phyloP scores from a whole-genome alignment of 768 basidiomycete species.

The Termitomyces sp. region DNA sequence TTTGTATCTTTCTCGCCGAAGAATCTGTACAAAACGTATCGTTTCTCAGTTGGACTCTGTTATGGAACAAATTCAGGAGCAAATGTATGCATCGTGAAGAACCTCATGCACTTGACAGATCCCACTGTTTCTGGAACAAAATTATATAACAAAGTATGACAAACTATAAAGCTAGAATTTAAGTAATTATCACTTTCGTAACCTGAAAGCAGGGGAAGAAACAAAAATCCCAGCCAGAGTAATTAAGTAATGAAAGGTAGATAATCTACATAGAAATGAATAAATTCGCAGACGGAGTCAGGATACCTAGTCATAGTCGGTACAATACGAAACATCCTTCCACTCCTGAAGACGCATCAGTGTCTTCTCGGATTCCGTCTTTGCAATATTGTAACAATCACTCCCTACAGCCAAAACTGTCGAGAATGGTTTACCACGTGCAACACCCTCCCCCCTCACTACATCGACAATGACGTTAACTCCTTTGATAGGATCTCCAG shows the following conservation, averaged over 20 bases:
- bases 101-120: too few species aligned
- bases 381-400: background rate
- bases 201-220: background rate
- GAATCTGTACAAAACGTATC: too few species aligned
- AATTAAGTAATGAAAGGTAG: background rate
- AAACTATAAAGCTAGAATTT: too few species aligned
- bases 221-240: background rate
- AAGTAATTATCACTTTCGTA: too few species aligned
- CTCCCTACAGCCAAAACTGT: conserved; percentile 20
- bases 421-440: conserved; percentile 31
- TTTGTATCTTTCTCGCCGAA: background rate
- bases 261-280: background rate
- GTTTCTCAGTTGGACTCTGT: too few species aligned
- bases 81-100: too few species aligned
- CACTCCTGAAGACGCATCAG: conserved; percentile 15
- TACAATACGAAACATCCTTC: conserved; percentile 14
- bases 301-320: background rate
- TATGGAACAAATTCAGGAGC: too few species aligned
- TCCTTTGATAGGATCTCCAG: conserved; percentile 30
- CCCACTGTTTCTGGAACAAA: too few species aligned
- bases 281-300: background rate
- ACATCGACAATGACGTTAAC: conserved; percentile 17
- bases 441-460: conserved; percentile 35
- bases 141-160: too few species aligned
- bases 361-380: conserved; percentile 5